phyloP scores from a whole-genome alignment of 2,329 filamentous ascomycete species.

The Nannizziopsis arthrosporioides region DNA sequence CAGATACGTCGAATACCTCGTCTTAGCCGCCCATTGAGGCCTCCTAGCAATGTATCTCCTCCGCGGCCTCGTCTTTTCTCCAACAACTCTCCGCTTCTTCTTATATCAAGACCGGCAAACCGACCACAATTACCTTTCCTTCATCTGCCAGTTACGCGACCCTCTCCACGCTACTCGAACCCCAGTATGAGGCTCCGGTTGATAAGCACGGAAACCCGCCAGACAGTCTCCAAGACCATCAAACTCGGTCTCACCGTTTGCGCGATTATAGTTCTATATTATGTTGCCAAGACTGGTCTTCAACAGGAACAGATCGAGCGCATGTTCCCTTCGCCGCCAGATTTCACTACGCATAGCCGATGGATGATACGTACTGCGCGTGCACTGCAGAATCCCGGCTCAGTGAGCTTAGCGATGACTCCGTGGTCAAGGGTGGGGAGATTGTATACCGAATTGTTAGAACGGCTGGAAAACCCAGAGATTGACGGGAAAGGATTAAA shows the following conservation, averaged over 20 bases:
- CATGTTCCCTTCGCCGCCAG: slow-evolving; percentile 65
- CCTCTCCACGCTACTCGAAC: slow-evolving; percentile 25
- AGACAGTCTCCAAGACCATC: slow-evolving; percentile 58
- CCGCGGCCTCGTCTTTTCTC: slow-evolving; percentile 44
- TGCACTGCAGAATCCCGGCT: slow-evolving; percentile 46
- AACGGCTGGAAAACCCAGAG: slow-evolving; percentile 55
- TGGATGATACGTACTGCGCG: slow-evolving; percentile 55
- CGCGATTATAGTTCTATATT: slow-evolving; percentile 48
- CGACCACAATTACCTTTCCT: slow-evolving; percentile 58
- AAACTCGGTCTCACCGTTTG: slow-evolving; percentile 61
- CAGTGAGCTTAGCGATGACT: slow-evolving; percentile 42
- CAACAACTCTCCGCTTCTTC: slow-evolving; percentile 43
- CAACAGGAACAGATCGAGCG: slow-evolving; percentile 66
- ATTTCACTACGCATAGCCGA: slow-evolving; percentile 65
- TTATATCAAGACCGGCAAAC: slow-evolving; percentile 39
- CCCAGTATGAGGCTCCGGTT: slow-evolving; percentile 26
- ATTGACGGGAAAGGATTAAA: slow-evolving; percentile 56
- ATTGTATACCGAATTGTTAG: slow-evolving; percentile 48
- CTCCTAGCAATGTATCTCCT: slow-evolving; percentile 21
- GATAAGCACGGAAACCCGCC: slow-evolving; percentile 54
- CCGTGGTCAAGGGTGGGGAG: slow-evolving; percentile 59
- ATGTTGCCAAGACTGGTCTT: slow-evolving; percentile 52
- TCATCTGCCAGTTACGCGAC: slow-evolving; percentile 40
- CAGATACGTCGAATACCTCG: slow-evolving; percentile 31
- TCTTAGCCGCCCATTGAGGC: slow-evolving; percentile 27